These are phyloP conservation scores for Bryum argenteum DNA, from an alignment of 225 moss, liverwort and hornwort genomes.

Conservation along the genomic window DNA sequence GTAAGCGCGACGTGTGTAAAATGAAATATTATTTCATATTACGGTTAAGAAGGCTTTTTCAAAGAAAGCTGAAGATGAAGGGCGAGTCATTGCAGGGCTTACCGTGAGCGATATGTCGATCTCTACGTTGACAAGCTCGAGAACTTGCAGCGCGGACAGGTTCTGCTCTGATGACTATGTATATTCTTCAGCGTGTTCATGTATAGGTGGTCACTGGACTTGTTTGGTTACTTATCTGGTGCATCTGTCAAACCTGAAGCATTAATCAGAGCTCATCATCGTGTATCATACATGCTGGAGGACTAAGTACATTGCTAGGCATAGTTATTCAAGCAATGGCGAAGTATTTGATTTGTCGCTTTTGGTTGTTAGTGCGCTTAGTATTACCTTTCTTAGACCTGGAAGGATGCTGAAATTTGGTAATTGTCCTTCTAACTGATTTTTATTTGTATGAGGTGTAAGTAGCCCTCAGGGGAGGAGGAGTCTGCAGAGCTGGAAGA, in stretches of 20 bases:
- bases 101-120: slow-evolving; percentile 74
- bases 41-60: slow-evolving; percentile 1
- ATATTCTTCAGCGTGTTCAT: neutral
- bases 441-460: slow-evolving; percentile 36
- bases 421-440: slow-evolving; percentile 5
- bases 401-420: neutral
- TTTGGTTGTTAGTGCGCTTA: slow-evolving; percentile 23
- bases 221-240: slow-evolving; percentile 23
- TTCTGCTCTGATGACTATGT: slow-evolving; percentile 24
- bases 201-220: neutral
- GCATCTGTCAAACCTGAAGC: neutral
- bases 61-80: slow-evolving; percentile 17
- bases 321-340: neutral
- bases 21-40: slow-evolving; percentile 10
- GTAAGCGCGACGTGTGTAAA: slow-evolving; percentile 3
- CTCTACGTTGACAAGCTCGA: slow-evolving; percentile 86
- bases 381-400: slow-evolving; percentile 20
- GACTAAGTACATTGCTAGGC: neutral
- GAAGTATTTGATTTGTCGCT: neutral
- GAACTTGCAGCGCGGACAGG: slow-evolving; percentile 85
- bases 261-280: neutral
- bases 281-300: slow-evolving; percentile 10
- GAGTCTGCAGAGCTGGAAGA: slow-evolving; percentile 85
- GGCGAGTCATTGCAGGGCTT: slow-evolving; percentile 57
- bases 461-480: slow-evolving; percentile 77